A percentile compares a stretch with the other conserved stretches of the same genome.
Conservation (phyloP, 345 rosid genomes). For the Citrus mangshanensis region DNA sequence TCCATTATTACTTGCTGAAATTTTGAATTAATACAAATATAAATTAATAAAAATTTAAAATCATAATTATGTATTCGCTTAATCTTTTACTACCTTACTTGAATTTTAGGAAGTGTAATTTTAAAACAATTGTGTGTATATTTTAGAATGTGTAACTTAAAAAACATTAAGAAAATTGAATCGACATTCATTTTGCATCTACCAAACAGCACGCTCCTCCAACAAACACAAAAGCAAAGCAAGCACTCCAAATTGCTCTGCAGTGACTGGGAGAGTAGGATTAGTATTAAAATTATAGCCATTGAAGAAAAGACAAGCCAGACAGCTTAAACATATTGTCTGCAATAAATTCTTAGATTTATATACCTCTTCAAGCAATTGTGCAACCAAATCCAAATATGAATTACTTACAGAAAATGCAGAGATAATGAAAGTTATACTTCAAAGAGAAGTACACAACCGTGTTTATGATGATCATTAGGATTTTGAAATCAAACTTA, state of each 20-base stretch:
- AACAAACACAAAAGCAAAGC: background rate
- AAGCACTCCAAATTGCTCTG: background rate
- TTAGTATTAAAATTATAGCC: background rate
- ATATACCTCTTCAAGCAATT: background rate
- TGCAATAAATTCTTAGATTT: background rate
- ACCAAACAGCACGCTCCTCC: too few relatives aligned
- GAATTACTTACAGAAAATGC: slow-evolving; percentile 25
- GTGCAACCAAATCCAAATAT: slow-evolving; percentile 14
- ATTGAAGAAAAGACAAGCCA: background rate
- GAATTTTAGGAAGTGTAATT: too few relatives aligned
- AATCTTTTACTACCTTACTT: too few relatives aligned
- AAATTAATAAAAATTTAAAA: too few relatives aligned
- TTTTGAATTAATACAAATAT: too few relatives aligned
- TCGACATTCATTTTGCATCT: too few relatives aligned
- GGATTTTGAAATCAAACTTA: slow-evolving; percentile 6
- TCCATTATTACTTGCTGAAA: too few relatives aligned
- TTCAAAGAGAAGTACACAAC: background rate
- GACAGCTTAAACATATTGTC: background rate
- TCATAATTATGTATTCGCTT: too few relatives aligned
- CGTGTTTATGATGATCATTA: background rate
- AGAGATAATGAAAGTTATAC: background rate
- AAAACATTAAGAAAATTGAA: too few relatives aligned
- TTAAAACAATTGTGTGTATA: too few relatives aligned
- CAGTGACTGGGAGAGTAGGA: background rate
- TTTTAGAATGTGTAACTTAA: too few relatives aligned